A percentile compares a stretch with the other conserved stretches of the same genome.
These are phyloP conservation scores for Phlyctochytrium arcticum DNA, from an alignment of 192 early-diverging fungal species.

Conservation along the genomic window DNA sequence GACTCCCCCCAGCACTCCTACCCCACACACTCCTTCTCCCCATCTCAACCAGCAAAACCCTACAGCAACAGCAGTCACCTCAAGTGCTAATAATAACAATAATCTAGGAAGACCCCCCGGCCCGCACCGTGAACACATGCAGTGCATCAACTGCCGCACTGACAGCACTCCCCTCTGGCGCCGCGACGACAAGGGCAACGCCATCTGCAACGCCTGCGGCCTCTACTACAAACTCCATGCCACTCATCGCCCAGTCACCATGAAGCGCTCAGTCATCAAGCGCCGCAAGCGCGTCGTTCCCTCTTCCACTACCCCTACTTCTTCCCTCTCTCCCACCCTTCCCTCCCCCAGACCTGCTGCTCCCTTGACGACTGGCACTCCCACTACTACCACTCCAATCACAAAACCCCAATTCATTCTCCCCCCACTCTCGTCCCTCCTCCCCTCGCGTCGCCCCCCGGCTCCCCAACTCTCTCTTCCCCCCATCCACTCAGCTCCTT, in stretches of 20 bases:
- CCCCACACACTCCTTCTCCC: no score
- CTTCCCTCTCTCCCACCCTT: no score
- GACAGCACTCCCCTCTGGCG: slow-evolving; percentile 47
- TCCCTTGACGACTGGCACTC: neutral
- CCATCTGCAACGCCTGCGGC: slow-evolving; percentile 90
- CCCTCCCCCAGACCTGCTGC: no score
- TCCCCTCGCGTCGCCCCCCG: neutral
- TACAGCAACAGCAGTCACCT: neutral
- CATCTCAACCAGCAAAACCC: neutral
- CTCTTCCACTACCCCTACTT: neutral
- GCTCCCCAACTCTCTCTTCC: neutral
- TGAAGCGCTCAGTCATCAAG: slow-evolving; percentile 68
- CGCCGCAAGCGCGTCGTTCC: slow-evolving; percentile 33
- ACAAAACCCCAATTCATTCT: neutral
- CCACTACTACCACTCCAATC: neutral
- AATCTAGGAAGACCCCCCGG: neutral
- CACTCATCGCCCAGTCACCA: slow-evolving; percentile 65
- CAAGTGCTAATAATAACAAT: no score
- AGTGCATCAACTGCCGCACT: slow-evolving; percentile 46
- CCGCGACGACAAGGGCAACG: slow-evolving; percentile 50
- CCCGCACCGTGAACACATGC: slow-evolving; percentile 24
- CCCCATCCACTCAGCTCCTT: no score
- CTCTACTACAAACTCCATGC: slow-evolving; percentile 83
- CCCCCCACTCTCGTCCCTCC: neutral
- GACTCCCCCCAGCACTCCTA: neutral